phyloP scores from a whole-genome alignment of 2,329 filamentous ascomycete species.

The Amesomyces nigricolor region DNA sequence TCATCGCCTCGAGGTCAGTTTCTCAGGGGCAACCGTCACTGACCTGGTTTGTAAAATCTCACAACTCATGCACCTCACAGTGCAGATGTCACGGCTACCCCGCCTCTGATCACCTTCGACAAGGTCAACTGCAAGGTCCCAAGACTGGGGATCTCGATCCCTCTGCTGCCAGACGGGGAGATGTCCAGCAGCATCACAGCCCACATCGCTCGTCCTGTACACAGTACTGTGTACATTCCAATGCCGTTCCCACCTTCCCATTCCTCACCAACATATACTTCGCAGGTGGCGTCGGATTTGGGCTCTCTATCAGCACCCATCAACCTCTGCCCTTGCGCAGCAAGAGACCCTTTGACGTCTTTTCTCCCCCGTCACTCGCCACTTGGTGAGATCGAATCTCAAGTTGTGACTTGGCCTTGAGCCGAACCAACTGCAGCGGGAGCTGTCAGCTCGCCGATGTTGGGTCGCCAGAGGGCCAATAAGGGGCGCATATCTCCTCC shows the following conservation, averaged over 20 bases:
- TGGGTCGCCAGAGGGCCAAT: neutral
- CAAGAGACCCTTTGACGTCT: too few relatives aligned
- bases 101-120: neutral
- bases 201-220: neutral
- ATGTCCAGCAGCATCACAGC: neutral
- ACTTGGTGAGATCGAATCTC: too few relatives aligned
- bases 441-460: neutral
- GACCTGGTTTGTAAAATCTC: neutral
- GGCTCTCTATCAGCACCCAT: too few relatives aligned
- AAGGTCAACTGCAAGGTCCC: slow-evolving; percentile 1
- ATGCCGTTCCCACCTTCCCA: too few relatives aligned
- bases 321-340: neutral
- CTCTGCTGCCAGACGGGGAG: neutral
- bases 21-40: neutral
- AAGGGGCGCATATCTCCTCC: neutral
- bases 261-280: too few relatives aligned
- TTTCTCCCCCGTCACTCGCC: too few relatives aligned
- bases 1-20: too few relatives aligned
- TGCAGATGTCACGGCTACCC: neutral
- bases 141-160: slow-evolving; percentile 1
- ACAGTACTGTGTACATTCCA: neutral
- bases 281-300: too few relatives aligned
- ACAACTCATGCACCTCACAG: slow-evolving; percentile 1
- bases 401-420: too few relatives aligned
- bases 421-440: too few relatives aligned